Conservation (phyloP, 2,329 filamentous ascomycete species). For the Sclerotiophoma versabilis region DNA sequence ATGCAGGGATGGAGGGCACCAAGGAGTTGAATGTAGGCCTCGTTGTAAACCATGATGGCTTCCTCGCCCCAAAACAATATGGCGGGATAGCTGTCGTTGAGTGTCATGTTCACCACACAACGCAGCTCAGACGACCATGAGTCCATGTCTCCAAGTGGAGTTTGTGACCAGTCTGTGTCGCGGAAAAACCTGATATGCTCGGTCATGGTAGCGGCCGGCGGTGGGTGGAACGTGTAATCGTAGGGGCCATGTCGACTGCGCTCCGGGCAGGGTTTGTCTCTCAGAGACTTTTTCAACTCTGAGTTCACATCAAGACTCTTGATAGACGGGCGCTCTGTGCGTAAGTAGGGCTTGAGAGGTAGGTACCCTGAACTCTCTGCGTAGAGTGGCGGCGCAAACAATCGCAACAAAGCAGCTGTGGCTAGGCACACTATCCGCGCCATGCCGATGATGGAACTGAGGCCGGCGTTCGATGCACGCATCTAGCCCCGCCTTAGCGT, state of each 20-base stretch:
- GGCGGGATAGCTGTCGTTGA: slow-evolving; percentile 62
- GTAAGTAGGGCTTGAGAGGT: slow-evolving; percentile 27
- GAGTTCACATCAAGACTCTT: slow-evolving; percentile 4
- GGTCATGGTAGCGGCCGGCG: slow-evolving; percentile 55
- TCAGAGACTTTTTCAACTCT: neutral
- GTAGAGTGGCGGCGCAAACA: neutral
- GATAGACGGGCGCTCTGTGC: neutral
- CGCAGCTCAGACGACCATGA: slow-evolving; percentile 73
- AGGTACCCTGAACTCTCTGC: slow-evolving; percentile 54
- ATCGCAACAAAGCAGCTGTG: neutral
- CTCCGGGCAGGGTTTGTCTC: neutral
- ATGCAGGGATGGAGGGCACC: slow-evolving; percentile 60
- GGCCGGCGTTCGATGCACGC: slow-evolving; percentile 3
- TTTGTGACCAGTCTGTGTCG: slow-evolving; percentile 73
- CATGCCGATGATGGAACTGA: neutral
- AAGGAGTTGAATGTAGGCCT: slow-evolving; percentile 41
- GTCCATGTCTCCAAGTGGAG: slow-evolving; percentile 74
- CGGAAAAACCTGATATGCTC: slow-evolving; percentile 74
- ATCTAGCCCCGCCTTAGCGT: slow-evolving; percentile 10
- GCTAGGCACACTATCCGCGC: neutral
- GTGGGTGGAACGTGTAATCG: slow-evolving; percentile 21
- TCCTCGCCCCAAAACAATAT: slow-evolving; percentile 63
- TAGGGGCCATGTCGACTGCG: slow-evolving; percentile 21
- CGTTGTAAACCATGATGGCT: slow-evolving; percentile 50
- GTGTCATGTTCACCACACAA: slow-evolving; percentile 77